These are phyloP conservation scores for Dactylis glomerata DNA, from an alignment of 176 grass and related monocot species.

Conservation along the genomic window DNA sequence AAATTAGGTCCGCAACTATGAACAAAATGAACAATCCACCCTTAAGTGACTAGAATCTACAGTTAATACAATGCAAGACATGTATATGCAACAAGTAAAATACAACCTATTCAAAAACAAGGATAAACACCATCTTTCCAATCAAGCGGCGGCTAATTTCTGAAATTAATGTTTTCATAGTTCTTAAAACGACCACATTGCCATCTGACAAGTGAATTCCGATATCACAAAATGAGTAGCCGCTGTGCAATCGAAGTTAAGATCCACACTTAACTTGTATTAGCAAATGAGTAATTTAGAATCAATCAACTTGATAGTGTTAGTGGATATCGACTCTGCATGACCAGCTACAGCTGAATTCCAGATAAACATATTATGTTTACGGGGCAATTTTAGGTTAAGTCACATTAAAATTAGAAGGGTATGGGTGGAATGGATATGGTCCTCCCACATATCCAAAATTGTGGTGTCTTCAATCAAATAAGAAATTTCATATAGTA, in stretches of 20 bases:
- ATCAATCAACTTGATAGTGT: background rate
- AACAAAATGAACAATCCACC: background rate
- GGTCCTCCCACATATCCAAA: background rate
- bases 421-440: background rate
- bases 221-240: background rate
- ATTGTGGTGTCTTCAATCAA: background rate
- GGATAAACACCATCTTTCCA: too few relatives aligned
- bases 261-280: background rate
- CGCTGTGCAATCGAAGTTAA: background rate
- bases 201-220: conserved; percentile 14
- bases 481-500: background rate
- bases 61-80: background rate
- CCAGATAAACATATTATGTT: background rate
- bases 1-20: background rate
- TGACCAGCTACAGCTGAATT: background rate
- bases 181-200: background rate
- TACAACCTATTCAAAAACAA: too few relatives aligned
- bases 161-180: background rate
- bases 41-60: background rate
- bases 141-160: background rate
- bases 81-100: background rate
- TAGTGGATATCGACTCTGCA: background rate
- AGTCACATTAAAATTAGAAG: background rate
- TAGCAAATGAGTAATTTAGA: background rate
- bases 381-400: background rate